A percentile compares a stretch with the other conserved stretches of the same genome.
phyloP scores from a whole-genome alignment of 1,284 basidiomycete genomes.

The Boletus smithii region DNA sequence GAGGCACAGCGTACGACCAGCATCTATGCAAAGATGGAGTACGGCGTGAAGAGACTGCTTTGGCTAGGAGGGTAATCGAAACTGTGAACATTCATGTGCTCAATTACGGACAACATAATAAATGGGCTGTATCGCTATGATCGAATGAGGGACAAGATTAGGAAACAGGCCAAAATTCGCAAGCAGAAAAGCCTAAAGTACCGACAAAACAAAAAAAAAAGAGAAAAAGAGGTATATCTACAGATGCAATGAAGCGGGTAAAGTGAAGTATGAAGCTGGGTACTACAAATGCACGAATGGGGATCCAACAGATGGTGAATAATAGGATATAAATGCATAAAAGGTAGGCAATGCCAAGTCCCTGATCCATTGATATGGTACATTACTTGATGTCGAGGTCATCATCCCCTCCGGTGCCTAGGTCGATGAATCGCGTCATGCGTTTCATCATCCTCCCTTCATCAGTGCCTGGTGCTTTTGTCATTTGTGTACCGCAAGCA shows the following conservation, averaged over 20 bases:
- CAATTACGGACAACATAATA: conserved; percentile 14
- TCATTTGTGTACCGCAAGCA: conserved; percentile 20
- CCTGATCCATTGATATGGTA: conserved; percentile 19
- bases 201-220: conserved; percentile 19
- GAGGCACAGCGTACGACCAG: conserved; percentile 82
- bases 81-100: conserved; percentile 1
- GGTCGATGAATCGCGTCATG: conserved; percentile 63
- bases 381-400: conserved; percentile 34
- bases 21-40: conserved; percentile 86
- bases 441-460: conserved; percentile 56
- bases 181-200: conserved; percentile 9
- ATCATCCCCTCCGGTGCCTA: conserved; percentile 33
- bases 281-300: conserved; percentile 24
- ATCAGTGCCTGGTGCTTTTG: conserved; percentile 29
- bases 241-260: conserved; percentile 14
- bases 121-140: conserved; percentile 17
- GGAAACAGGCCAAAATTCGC: conserved; percentile 9
- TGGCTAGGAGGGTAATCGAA: conserved; percentile 65
- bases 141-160: conserved; percentile 7
- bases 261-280: conserved; percentile 15
- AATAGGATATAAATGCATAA: conserved; percentile 17
- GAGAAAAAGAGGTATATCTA: conserved; percentile 23
- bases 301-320: conserved; percentile 14
- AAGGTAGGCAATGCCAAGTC: conserved; percentile 10
- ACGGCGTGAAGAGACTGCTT: conserved; percentile 81